Conservation (phyloP, 2,329 filamentous ascomycete genomes). For the Phialophora chinensis region DNA sequence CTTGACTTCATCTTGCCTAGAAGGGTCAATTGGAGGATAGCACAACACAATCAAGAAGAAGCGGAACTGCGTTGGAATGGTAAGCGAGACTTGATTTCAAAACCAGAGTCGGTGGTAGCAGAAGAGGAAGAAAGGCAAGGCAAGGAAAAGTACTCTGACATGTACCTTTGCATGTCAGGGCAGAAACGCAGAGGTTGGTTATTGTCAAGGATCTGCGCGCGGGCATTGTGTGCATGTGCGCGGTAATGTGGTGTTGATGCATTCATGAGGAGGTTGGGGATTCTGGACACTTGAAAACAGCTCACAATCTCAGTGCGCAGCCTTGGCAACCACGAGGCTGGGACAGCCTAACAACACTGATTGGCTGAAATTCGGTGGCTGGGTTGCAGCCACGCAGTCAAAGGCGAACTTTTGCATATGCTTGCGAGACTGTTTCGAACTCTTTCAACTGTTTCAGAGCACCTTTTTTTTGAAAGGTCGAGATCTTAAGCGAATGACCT, state of each 20-base stretch:
- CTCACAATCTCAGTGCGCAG: conserved; percentile 9
- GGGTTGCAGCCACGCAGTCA: conserved; percentile 1
- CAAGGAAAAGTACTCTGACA: conserved; percentile 23
- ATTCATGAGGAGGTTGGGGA: conserved; percentile 26
- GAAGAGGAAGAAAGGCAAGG: conserved; percentile 12
- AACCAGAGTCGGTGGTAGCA: conserved; percentile 1
- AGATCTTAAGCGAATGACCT: conserved; percentile 11
- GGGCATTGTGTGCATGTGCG: conserved; percentile 26
- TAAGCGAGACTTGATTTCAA: conserved; percentile 7
- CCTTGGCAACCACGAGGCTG: conserved; percentile 5
- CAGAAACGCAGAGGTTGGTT: conserved; percentile 32
- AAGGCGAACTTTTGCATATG: neutral
- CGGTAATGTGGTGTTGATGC: conserved; percentile 14
- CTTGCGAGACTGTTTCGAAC: neutral
- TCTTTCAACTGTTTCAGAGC: conserved; percentile 5
- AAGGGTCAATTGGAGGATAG: neutral
- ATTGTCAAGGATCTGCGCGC: conserved; percentile 16
- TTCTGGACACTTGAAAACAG: neutral
- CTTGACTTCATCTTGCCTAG: conserved; percentile 27
- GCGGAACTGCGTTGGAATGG: conserved; percentile 14
- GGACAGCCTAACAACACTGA: conserved; percentile 7
- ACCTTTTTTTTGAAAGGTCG: neutral
- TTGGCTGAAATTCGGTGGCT: conserved; percentile 32
- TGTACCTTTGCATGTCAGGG: conserved; percentile 32
- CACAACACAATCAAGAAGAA: neutral